Base-by-base conservation (phyloP, 2,329 filamentous ascomycete species). In the Neocucurbitaria cava region DNA sequence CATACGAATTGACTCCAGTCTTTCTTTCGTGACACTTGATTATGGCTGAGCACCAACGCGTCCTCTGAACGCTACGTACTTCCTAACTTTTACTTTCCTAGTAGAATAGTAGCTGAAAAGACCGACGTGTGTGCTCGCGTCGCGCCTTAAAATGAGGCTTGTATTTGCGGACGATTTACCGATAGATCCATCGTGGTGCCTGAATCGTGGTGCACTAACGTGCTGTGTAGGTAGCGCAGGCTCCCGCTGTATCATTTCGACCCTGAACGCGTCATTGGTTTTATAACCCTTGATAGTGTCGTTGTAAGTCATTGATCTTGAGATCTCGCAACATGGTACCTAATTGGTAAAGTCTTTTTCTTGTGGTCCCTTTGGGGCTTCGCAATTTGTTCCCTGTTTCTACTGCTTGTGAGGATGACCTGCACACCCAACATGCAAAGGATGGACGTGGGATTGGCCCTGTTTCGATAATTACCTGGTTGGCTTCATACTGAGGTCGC, bases 371-470 rank as follows among this genome's bases (percentile, higher is more conserved):
- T 31, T 18, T 17, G 3, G 3, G 23, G 26, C 24, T 13, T 30
- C 5, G 24, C n/a, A 26, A 35, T 49, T 46, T 43, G 39, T 56
- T 42, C 39, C 26, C 45, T 18, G 43, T 33, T 40, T 10, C 30
- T 38, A 9, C 46, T 50, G 46, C 45, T 46, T 28, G 13, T 18
- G 36, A 45, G 28, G 17, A 40, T 18, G 18, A 42, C 46, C 35
- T 49, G 40, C 28, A 18, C 46, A 55, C 31, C 49, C 15, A 18
- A 35, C 24, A 20, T 38, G 43, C 18, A 30, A 43, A 39, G 42
- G 28, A n/a, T 15, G 17, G 31, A 35, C 15, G 8, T 35, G 31
- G 49, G 33, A 39, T 52, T 49, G 42, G 42, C 28, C 40, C 23
- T 11, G 11, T 10, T 31, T 31, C 30, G 11, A 28, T 21, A 49